A percentile compares a stretch with the other conserved stretches of the same genome.
These are phyloP conservation scores for Aschersonia sp. DNA, from an alignment of 2,329 filamentous ascomycete genomes.

Conservation along the genomic window DNA sequence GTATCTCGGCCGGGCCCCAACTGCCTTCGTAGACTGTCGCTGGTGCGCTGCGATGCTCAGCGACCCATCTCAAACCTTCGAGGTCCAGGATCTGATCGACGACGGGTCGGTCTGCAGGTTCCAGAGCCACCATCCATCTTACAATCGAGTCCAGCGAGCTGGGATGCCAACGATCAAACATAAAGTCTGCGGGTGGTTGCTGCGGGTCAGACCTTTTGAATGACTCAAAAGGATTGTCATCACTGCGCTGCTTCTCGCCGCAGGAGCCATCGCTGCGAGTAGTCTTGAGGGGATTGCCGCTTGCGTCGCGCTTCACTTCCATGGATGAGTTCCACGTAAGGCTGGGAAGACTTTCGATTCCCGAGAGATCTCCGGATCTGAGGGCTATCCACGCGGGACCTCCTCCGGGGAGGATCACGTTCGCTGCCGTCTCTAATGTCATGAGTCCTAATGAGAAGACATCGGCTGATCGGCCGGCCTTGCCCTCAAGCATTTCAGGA, in stretches of 20 bases:
- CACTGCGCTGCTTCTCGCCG: constrained; percentile 16
- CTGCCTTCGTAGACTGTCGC: constrained; percentile 95
- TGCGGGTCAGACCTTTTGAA: constrained; percentile 34
- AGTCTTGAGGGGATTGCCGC: constrained; percentile 26
- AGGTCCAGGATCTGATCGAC: constrained; percentile 59
- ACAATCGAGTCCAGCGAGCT: constrained; percentile 76
- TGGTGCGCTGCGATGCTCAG: constrained; percentile 60
- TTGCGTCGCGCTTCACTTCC: constrained; percentile 58
- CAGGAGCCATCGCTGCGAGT: constrained; percentile 20
- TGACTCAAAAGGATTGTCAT: constrained; percentile 26
- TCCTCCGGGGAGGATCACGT: constrained; percentile 87
- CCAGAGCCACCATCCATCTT: constrained; percentile 71
- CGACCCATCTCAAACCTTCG: constrained; percentile 69
- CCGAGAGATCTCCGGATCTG: constrained; percentile 75
- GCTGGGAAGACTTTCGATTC: constrained; percentile 49
- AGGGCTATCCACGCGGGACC: constrained; percentile 83
- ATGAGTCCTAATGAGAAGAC: constrained; percentile 91
- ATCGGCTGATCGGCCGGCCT: constrained; percentile 81
- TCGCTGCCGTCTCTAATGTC: constrained; percentile 86
- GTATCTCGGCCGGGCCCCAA: constrained; percentile 65
- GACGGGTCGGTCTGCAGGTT: constrained; percentile 58
- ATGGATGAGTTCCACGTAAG: constrained; percentile 68
- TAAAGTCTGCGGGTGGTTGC: constrained; percentile 62
- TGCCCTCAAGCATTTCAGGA: constrained; percentile 76
- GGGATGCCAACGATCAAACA: constrained; percentile 59